Percentiles rank a stretch among this genome's conserved stretches.
phyloP scores from a whole-genome alignment of 1,139 yeast species.

The Suhomyces kunorum region DNA sequence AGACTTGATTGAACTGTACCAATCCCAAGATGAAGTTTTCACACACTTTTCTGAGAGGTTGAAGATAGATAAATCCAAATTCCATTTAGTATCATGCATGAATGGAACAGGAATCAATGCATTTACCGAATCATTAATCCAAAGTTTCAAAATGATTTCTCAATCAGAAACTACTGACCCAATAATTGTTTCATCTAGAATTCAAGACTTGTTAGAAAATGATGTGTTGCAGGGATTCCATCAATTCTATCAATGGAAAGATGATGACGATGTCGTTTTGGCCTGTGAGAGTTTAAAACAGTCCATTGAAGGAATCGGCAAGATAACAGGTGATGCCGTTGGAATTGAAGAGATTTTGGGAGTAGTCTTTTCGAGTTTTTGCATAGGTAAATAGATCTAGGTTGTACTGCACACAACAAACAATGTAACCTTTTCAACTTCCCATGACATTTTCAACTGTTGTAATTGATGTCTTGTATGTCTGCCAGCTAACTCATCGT shows the following conservation, averaged over 20 bases:
- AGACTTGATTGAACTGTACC: constrained; percentile 47
- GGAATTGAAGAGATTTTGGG: constrained; percentile 91
- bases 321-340: constrained; percentile 84
- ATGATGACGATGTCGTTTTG: constrained; percentile 69
- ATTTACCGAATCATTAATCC: constrained; percentile 41
- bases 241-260: constrained; percentile 54
- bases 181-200: constrained; percentile 69
- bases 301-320: constrained; percentile 86
- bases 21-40: constrained; percentile 16
- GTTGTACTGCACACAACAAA: constrained; percentile 23
- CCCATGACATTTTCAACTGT: constrained; percentile 51
- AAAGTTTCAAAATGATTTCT: constrained; percentile 51
- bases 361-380: constrained; percentile 86
- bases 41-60: constrained; percentile 24
- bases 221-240: constrained; percentile 76
- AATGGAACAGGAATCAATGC: constrained; percentile 55
- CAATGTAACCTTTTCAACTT: constrained; percentile 45
- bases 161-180: constrained; percentile 57
- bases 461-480: constrained; percentile 52
- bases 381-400: constrained; percentile 77
- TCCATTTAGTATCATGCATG: constrained; percentile 64
- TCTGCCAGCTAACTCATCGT: constrained; percentile 36
- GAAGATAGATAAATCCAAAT: constrained; percentile 26
- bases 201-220: constrained; percentile 65
- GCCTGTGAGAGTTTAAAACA: constrained; percentile 77